phyloP scores from a whole-genome alignment of 2,329 filamentous ascomycete genomes.

The Epichloe uncinata region DNA sequence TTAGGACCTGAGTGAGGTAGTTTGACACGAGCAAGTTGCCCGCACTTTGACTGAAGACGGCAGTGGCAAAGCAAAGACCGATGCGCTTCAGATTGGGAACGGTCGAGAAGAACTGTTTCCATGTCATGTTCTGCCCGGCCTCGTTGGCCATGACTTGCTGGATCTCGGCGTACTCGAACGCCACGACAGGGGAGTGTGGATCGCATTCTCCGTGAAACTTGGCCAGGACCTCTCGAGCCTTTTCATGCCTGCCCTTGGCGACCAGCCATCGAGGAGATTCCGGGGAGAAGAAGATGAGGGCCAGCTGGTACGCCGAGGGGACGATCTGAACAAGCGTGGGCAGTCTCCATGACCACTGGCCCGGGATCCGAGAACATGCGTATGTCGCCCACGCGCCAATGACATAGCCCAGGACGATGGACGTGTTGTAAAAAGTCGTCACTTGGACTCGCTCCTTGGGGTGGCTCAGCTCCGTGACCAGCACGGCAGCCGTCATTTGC shows the following conservation, averaged over 20 bases:
- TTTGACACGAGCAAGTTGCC: slow-evolving; percentile 30
- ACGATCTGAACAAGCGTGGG: slow-evolving; percentile 39
- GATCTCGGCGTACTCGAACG: slow-evolving; percentile 36
- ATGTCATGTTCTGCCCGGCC: slow-evolving; percentile 22
- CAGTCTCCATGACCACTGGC: slow-evolving; percentile 36
- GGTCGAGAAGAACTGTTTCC: slow-evolving; percentile 27
- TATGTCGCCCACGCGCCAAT: slow-evolving; percentile 25
- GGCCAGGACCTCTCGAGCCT: slow-evolving; percentile 36
- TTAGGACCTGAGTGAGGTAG: slow-evolving; percentile 26
- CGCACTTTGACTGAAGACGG: slow-evolving; percentile 26
- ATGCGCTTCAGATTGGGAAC: slow-evolving; percentile 26
- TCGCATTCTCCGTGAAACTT: slow-evolving; percentile 39
- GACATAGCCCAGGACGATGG: slow-evolving; percentile 26
- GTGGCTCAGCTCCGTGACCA: slow-evolving; percentile 29
- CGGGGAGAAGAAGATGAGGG: slow-evolving; percentile 36
- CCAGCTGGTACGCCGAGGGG: slow-evolving; percentile 28
- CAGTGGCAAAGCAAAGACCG: slow-evolving; percentile 25
- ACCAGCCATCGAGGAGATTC: slow-evolving; percentile 49
- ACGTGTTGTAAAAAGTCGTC: slow-evolving; percentile 27
- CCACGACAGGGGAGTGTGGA: slow-evolving; percentile 28
- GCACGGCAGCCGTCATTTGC: slow-evolving; percentile 27
- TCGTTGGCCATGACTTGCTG: slow-evolving; percentile 27
- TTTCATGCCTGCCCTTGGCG: slow-evolving; percentile 32
- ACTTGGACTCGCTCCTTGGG: slow-evolving; percentile 26
- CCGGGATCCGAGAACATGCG: slow-evolving; percentile 15